Evolutionary conservation across 805 yeast genomes (phyloP), one percentile per base, ranked within the genome.

Genomic region (Saturnispora halmiae): DNA sequence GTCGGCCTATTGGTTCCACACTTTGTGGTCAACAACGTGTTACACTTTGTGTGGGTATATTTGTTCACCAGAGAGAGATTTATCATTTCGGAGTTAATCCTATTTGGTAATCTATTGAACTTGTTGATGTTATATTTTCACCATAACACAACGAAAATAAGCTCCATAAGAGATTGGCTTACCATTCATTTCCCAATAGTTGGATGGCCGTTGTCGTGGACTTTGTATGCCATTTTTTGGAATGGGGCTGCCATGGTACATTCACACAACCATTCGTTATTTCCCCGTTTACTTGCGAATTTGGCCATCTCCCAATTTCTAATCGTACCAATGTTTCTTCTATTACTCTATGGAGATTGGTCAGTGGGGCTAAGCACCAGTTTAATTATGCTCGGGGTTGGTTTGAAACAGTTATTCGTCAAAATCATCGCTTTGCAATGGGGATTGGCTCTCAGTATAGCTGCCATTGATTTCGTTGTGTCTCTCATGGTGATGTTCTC

Each of bases 361-460:
- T 77, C 79, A 4, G 59, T 78, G 40, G 88, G 85, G 10, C 58
- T 81, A 34, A 61, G 77, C 35, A 66, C 77, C 11, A 61, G 80
- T 24, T 66, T 73, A 50, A 62, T 84, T 51, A 64, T 70, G 46
- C 68, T 81, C 42, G 88, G 83, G 27, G 56, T 84, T 34, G 90
- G 79, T 4, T 64, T 81, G 34, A 79, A 80, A 40, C 95, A 84
- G 61, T 56, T 84, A 41, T 67, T 77, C 54, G 72, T 77, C 36
- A 80, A 73, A 61, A 64, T 75, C 28, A 69, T 84, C 62, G 90
- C 90, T 2, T 67, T 84, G 49, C 94, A 84, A 64, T 84, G 94
- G 94, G 73, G 81, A 48, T 84, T 84, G 64, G 94, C 87, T 3
- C 75, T 81, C 48, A 59, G 72, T 40, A 82, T 82, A 46, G 61